Base-by-base conservation (phyloP, 228 moss, liverwort and hornwort species). In the Sphagnum fallax region DNA sequence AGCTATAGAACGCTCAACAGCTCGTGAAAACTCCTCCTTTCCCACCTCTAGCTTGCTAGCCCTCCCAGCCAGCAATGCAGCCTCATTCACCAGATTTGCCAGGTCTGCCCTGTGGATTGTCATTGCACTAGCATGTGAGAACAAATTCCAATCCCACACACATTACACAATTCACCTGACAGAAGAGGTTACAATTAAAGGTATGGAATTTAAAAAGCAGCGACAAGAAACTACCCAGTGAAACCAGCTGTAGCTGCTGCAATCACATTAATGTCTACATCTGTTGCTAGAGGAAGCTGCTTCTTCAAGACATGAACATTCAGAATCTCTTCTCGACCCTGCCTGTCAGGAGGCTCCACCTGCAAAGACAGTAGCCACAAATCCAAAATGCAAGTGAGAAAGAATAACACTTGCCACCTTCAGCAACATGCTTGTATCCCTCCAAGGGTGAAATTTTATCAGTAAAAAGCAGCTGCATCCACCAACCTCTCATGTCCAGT, bases 281-380 rank as follows among this genome's bases (percentile, higher is more conserved):
- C 89, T 69, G 88, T 64, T 32, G 95, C 87, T 73, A 95, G 81
- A 66, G 95, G 95, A 58, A 95, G 77, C 69, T 89, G 88, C 76
- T 92, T 95, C 83, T 90, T 92, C 62, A 72, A 81, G 65, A 90
- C 95, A 73, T 95, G 95, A 63, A 95, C 95, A 70, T 79, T 87
- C 59, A 95, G 64, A 64, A 95, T 95, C 69, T 95, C 88, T 71
- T 92, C 85, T 71, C 95, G 92, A 49, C 95, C 95, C 71, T 87
- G 88, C 73, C 95, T 83, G 71, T 95, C 95, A 70, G 95, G 95
- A 58, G 95, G 90, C 79, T 95, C 95, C 70, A 95, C 92, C 95
- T 95, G 76, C 69, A 67, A 60, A 70, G 47, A 32, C 32, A 32
- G 69, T 4, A 47, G 50, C 8, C 62, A 48, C 48, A 51, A 53